These are phyloP conservation scores for Hypoxylon cercidicola DNA, from an alignment of 495 filamentous ascomycete genomes.

Conservation along the genomic window DNA sequence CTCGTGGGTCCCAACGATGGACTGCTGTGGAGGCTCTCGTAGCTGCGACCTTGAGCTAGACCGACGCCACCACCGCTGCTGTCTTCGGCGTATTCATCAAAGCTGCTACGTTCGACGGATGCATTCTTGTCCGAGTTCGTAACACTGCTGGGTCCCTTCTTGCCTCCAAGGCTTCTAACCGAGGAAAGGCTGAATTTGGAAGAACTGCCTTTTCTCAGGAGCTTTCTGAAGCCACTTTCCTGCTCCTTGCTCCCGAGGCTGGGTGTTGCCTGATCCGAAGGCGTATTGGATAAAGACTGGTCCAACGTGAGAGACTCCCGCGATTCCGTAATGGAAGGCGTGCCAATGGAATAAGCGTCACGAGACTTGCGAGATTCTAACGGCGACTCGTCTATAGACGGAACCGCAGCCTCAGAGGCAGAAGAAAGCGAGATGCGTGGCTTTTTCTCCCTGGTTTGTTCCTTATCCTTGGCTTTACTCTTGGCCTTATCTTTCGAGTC, in stretches of 20 bases:
- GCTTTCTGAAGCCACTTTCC: slow-evolving; percentile 70
- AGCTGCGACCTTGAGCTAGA: slow-evolving; percentile 50
- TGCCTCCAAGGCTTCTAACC: slow-evolving; percentile 65
- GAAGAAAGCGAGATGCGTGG: slow-evolving; percentile 46
- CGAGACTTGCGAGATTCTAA: slow-evolving; percentile 71
- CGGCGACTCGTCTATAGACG: slow-evolving; percentile 62
- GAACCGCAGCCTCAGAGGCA: slow-evolving; percentile 52
- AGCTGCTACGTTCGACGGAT: slow-evolving; percentile 56
- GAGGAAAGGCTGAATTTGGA: slow-evolving; percentile 81
- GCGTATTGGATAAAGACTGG: slow-evolving; percentile 70
- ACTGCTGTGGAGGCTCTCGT: slow-evolving; percentile 56
- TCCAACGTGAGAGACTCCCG: slow-evolving; percentile 75
- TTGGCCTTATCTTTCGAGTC: slow-evolving; percentile 50
- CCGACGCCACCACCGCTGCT: slow-evolving; percentile 38
- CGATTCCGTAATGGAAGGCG: slow-evolving; percentile 74
- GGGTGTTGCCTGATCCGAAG: slow-evolving; percentile 66
- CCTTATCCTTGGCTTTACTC: slow-evolving; percentile 43
- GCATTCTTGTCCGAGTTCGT: slow-evolving; percentile 57
- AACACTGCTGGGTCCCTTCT: slow-evolving; percentile 65
- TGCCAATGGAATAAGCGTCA: slow-evolving; percentile 61
- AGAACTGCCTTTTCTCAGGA: slow-evolving; percentile 82
- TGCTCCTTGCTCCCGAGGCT: slow-evolving; percentile 55
- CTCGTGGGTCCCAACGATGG: slow-evolving; percentile 51
- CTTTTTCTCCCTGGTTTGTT: slow-evolving; percentile 50
- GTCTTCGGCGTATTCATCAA: slow-evolving; percentile 60